Percentiles rank a stretch among this genome's conserved stretches.
These are phyloP conservation scores for Kurtzmaniella quercitrusa DNA, from an alignment of 1,139 yeast genomes.

Conservation along the genomic window DNA sequence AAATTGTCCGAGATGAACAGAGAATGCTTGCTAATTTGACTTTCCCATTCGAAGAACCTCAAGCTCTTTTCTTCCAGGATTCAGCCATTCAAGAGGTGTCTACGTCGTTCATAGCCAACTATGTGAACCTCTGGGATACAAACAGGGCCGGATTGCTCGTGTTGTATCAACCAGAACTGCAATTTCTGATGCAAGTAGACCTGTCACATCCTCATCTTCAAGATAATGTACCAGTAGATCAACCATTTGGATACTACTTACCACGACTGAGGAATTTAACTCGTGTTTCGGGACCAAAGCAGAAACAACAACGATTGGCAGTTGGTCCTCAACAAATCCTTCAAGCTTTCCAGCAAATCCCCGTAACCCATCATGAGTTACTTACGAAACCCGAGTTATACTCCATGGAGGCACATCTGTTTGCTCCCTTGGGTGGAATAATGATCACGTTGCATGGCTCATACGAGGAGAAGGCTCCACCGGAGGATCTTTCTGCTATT, in stretches of 20 bases:
- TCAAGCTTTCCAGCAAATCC: conserved; percentile 60
- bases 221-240: conserved; percentile 19
- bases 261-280: conserved; percentile 74
- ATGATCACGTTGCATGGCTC: conserved; percentile 80
- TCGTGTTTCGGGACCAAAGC: conserved; percentile 58
- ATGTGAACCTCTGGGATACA: conserved; percentile 75
- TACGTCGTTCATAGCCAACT: conserved; percentile 72
- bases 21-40: conserved; percentile 49
- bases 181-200: conserved; percentile 69
- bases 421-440: conserved; percentile 70
- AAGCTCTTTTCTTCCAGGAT: conserved; percentile 70
- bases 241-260: conserved; percentile 62
- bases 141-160: conserved; percentile 66
- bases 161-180: conserved; percentile 78
- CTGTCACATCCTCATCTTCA: conserved; percentile 49
- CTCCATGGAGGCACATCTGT: conserved; percentile 75
- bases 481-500: conserved; percentile 29
- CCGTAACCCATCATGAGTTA: conserved; percentile 71
- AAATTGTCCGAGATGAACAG: conserved; percentile 67
- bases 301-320: conserved; percentile 55
- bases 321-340: conserved; percentile 67
- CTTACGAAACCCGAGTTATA: conserved; percentile 58
- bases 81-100: conserved; percentile 67
- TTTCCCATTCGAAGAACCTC: conserved; percentile 49
- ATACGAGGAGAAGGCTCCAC: conserved; percentile 62